Evolutionary conservation across 768 basidiomycete species (phyloP).

Genomic region (Crucibulum laeve): DNA sequence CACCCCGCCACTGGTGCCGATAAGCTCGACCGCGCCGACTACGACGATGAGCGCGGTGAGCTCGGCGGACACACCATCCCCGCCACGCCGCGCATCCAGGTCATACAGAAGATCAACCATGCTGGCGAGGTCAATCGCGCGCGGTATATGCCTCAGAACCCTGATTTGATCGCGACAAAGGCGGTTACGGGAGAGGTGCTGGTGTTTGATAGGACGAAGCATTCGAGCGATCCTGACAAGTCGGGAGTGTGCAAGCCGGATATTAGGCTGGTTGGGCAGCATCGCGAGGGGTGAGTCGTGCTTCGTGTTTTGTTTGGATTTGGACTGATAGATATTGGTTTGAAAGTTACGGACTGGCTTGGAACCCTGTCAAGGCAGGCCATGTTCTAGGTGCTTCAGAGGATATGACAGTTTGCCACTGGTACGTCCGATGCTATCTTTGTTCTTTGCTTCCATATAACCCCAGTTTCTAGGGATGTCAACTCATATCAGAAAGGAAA

Average conservation of each 20-base stretch:
- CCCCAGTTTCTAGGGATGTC: conserved; percentile 67
- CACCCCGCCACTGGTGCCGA: conserved; percentile 58
- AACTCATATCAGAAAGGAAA: conserved; percentile 82
- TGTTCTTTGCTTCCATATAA: conserved; percentile 1
- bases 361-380: conserved; percentile 83
- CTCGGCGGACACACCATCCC: conserved; percentile 89
- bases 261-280: conserved; percentile 86
- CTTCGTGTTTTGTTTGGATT: conserved; percentile 1
- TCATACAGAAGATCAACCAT: conserved; percentile 94
- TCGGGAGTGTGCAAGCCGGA: conserved; percentile 86
- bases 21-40: conserved; percentile 73
- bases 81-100: conserved; percentile 79
- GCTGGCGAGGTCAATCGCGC: conserved; percentile 94
- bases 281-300: conserved; percentile 78
- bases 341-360: conserved; percentile 86
- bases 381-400: conserved; percentile 90
- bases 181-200: conserved; percentile 85
- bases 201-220: conserved; percentile 97
- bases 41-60: conserved; percentile 92
- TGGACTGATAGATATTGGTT: conserved; percentile 8
- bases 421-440: conserved; percentile 41
- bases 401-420: conserved; percentile 94
- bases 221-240: conserved; percentile 87
- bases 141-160: conserved; percentile 99
- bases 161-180: conserved; percentile 95